Evolutionary conservation across 2,329 filamentous ascomycete genomes (phyloP).

Genomic region (Pseudonectria buxi): DNA sequence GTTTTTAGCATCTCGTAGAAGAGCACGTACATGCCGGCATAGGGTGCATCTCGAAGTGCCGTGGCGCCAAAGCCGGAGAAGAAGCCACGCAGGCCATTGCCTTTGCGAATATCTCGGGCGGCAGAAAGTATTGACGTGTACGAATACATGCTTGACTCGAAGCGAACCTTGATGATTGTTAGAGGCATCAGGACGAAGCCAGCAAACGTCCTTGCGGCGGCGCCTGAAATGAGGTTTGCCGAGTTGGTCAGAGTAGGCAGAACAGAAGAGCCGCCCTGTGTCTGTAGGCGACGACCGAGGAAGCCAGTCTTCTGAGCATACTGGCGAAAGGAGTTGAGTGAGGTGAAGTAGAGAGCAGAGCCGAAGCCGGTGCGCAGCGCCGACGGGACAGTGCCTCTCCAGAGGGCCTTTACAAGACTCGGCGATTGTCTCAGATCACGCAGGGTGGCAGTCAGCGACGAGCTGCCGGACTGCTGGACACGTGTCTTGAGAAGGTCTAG

Average conservation of each 20-base stretch:
- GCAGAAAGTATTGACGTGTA: constrained; percentile 74
- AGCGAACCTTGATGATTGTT: constrained; percentile 93
- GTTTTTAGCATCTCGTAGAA: constrained; percentile 85
- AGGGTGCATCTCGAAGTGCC: constrained; percentile 88
- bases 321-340: constrained; percentile 76
- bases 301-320: constrained; percentile 34
- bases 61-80: constrained; percentile 94
- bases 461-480: constrained; percentile 76
- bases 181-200: constrained; percentile 93
- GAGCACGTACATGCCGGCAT: constrained; percentile 88
- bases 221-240: constrained; percentile 80
- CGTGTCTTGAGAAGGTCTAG: constrained; percentile 95
- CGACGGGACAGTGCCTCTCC: constrained; percentile 88
- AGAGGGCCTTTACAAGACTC: constrained; percentile 61
- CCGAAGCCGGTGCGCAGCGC: constrained; percentile 91
- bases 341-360: constrained; percentile 88
- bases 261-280: constrained; percentile 51
- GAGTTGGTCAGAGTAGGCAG: constrained; percentile 77
- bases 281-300: constrained; percentile 15
- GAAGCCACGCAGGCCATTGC: constrained; percentile 74
- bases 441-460: constrained; percentile 47
- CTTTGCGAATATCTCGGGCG: constrained; percentile 63
- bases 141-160: constrained; percentile 79
- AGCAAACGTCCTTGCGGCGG: constrained; percentile 74
- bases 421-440: constrained; percentile 49